Conservation (phyloP, 495 filamentous ascomycete species). For the Xylaria palmicola region DNA sequence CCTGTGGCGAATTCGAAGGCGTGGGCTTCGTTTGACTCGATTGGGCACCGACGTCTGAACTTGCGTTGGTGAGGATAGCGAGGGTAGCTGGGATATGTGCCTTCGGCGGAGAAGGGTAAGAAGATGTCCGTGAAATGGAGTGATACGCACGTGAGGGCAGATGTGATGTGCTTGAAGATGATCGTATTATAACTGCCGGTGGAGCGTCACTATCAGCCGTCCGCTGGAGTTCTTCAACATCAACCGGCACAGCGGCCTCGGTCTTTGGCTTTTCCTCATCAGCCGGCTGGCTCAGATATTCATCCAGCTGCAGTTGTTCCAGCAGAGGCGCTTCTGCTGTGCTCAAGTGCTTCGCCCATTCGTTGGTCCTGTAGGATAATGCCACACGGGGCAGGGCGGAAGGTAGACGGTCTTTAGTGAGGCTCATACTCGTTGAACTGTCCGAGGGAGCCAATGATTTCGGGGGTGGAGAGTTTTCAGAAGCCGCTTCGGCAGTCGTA, state of each 20-base stretch:
- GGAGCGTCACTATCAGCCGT: constrained; percentile 57
- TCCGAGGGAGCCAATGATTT: constrained; percentile 37
- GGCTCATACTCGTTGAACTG: constrained; percentile 40
- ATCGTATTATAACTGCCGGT: constrained; percentile 35
- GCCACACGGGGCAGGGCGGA: constrained; percentile 66
- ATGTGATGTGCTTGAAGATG: constrained; percentile 34
- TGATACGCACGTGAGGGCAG: constrained; percentile 35
- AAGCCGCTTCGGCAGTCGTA: constrained; percentile 16
- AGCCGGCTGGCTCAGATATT: constrained; percentile 30
- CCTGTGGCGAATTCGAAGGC: constrained; percentile 19
- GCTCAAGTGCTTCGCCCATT: constrained; percentile 91
- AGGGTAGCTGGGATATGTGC: constrained; percentile 34
- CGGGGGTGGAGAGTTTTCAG: constrained; percentile 25
- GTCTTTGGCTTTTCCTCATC: constrained; percentile 16
- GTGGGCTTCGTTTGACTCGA: constrained; percentile 19
- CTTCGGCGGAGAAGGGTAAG: constrained; percentile 42
- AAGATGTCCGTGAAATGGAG: constrained; percentile 40
- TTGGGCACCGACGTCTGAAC: constrained; percentile 21
- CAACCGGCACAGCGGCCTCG: constrained; percentile 61
- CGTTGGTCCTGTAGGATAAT: constrained; percentile 84
- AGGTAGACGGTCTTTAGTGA: constrained; percentile 52
- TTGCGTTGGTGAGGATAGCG: constrained; percentile 10
- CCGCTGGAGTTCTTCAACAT: constrained; percentile 66
- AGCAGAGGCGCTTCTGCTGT: constrained; percentile 74
- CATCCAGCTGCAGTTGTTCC: constrained; percentile 54